Base-by-base conservation (phyloP, 345 rosid genomes). In the Salix caprea region DNA sequence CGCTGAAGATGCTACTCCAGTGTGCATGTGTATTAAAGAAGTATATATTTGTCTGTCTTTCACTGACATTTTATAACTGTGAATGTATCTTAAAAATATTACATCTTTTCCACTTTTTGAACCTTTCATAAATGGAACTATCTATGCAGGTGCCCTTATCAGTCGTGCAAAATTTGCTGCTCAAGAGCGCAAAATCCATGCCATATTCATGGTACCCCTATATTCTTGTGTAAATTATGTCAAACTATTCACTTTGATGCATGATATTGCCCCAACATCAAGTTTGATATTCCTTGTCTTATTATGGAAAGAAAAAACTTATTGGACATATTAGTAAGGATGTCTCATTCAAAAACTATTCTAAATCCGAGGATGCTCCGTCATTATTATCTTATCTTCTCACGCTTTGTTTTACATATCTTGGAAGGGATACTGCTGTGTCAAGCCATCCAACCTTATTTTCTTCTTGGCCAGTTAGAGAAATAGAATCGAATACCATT, bases 151-250 rank as follows among this genome's bases (percentile, higher is more conserved):
- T 96, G 99, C 79, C 99, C 97, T 0, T 94, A 91, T 81, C 92
- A 90, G 72, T 92, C 97, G 40, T 96, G 99, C 88, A 96, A 96
- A 84, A 91, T 93, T 83, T 94, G 99, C 75, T 96, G 99, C 69
- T 88, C 95, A 36, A 91, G 88, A 87, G 97, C 99, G 2, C 96
- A 94, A 81, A 96, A 96, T 76, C 98, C 97, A 8, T 96, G 99
- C 79, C 89, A 87, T 42, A 96, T 96, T 83, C 99, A 96, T 44
- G 99, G 99, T 96, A 91, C 71, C 81, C 24, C 73, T 8, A 23
- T n/a, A 8, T 10, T 56, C 12, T 54, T 19, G 37, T 14, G 40
- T 44, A 14, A 24, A 21, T 23, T 9, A 23, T 70, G 61, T 19
- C 30, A 36, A 19, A 44, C 69, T 44, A 36, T n/a, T 58, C n/a